A percentile compares a stretch with the other conserved stretches of the same genome.
These are phyloP conservation scores for Diaporthe caulivora DNA, from an alignment of 2,329 filamentous ascomycete species.

Conservation along the genomic window DNA sequence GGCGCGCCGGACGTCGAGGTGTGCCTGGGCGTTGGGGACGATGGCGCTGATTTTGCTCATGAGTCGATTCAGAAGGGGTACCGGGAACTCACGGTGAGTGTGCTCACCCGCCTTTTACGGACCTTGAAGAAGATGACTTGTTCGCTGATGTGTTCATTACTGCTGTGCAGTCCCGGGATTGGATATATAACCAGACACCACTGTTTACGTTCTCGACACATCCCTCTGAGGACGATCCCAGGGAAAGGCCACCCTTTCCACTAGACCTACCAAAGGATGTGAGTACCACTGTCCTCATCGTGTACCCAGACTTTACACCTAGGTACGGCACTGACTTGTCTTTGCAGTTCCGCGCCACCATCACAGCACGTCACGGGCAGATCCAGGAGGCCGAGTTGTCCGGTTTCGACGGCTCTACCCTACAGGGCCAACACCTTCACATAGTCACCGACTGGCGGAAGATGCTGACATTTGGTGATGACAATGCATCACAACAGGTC, in stretches of 20 bases:
- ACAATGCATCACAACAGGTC: slow-evolving; percentile 36
- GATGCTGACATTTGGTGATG: slow-evolving; percentile 37
- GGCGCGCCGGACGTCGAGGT: slow-evolving; percentile 52
- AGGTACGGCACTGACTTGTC: not conserved
- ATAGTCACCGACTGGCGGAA: slow-evolving; percentile 47
- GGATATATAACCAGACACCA: slow-evolving; percentile 89
- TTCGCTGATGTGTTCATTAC: slow-evolving; percentile 42
- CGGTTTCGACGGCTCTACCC: slow-evolving; percentile 42
- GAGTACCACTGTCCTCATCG: slow-evolving; percentile 42
- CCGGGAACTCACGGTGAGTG: slow-evolving; percentile 69
- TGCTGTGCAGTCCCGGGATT: slow-evolving; percentile 67
- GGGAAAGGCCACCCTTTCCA: slow-evolving; percentile 65
- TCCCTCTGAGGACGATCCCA: slow-evolving; percentile 69
- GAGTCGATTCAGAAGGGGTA: slow-evolving; percentile 70
- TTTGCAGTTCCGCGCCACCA: slow-evolving; percentile 48
- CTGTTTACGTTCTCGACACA: slow-evolving; percentile 79
- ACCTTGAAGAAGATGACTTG: slow-evolving; percentile 41
- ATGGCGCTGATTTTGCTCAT: slow-evolving; percentile 57
- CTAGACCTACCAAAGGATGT: slow-evolving; percentile 60
- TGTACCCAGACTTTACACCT: rapidly evolving
- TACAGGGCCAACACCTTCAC: slow-evolving; percentile 45
- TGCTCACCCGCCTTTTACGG: not conserved
- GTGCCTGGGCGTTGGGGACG: slow-evolving; percentile 59
- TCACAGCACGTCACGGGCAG: slow-evolving; percentile 56
- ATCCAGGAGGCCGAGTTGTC: slow-evolving; percentile 47